phyloP scores from a whole-genome alignment of 208 protist species.

The Naegleria gruberi region DNA sequence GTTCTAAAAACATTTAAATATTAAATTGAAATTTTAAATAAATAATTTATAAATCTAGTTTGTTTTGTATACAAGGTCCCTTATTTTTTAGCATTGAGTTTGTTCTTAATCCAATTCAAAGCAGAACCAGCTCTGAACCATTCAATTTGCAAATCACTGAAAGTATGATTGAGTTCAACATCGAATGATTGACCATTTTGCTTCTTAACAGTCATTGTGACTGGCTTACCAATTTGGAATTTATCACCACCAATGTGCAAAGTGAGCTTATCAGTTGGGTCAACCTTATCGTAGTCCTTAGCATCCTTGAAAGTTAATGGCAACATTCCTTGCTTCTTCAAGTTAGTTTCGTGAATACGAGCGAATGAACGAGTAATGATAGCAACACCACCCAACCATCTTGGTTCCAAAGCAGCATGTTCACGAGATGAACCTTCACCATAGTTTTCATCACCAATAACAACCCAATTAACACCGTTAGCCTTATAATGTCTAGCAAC shows the following conservation, averaged over 20 bases:
- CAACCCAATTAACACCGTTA: slow-evolving; percentile 56
- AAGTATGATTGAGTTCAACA: slow-evolving; percentile 61
- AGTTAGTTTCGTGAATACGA: slow-evolving; percentile 75
- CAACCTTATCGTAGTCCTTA: slow-evolving; percentile 60
- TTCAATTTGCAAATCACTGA: slow-evolving; percentile 66
- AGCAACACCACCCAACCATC: slow-evolving; percentile 54
- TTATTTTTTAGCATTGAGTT: too few species aligned
- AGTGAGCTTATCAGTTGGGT: slow-evolving; percentile 29
- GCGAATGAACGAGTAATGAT: slow-evolving; percentile 65
- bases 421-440: slow-evolving; percentile 66
- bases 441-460: slow-evolving; percentile 75
- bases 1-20: too few species aligned
- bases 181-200: slow-evolving; percentile 38
- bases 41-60: too few species aligned
- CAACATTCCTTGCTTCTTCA: slow-evolving; percentile 75
- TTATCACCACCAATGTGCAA: slow-evolving; percentile 24
- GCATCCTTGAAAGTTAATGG: slow-evolving; percentile 64
- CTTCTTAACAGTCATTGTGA: slow-evolving; percentile 29
- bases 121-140: slow-evolving; percentile 73
- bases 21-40: too few species aligned
- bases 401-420: slow-evolving; percentile 67
- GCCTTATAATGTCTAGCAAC: slow-evolving; percentile 49
- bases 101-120: slow-evolving; percentile 43
- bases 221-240: background rate
- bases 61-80: too few species aligned